Percentiles rank a stretch among this genome's conserved stretches.
Conservation (phyloP, 1,284 basidiomycete genomes). For the Xerocomus cyaneibrunnescens region DNA sequence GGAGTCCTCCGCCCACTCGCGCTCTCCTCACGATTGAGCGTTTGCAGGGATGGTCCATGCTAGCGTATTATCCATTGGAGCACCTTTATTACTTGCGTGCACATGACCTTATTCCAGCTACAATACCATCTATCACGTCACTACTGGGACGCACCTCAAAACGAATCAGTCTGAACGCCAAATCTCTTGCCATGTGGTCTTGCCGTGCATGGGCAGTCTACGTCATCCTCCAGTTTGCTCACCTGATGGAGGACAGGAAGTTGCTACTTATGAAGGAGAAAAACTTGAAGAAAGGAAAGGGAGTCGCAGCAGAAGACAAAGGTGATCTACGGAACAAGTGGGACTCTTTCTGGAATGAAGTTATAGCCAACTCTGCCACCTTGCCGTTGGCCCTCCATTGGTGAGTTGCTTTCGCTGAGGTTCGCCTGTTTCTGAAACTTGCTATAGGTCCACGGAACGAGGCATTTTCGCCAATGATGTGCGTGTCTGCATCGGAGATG, state of each 20-base stretch:
- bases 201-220: conserved; percentile 77
- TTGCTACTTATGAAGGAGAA: conserved; percentile 54
- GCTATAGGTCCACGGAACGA: conserved; percentile 60
- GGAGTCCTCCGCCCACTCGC: conserved; percentile 64
- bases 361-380: conserved; percentile 73
- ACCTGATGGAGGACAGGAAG: conserved; percentile 65
- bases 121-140: conserved; percentile 44
- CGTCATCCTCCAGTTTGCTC: conserved; percentile 69
- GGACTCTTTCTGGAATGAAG: conserved; percentile 71
- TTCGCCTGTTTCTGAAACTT: conserved; percentile 3
- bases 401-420: conserved; percentile 43
- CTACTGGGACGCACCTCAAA: conserved; percentile 43
- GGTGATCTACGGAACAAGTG: conserved; percentile 59
- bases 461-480: conserved; percentile 69
- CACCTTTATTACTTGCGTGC: conserved; percentile 71
- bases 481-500: conserved; percentile 12
- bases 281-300: conserved; percentile 57
- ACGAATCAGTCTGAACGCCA: conserved; percentile 46
- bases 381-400: conserved; percentile 83
- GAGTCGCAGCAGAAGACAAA: conserved; percentile 49
- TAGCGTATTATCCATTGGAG: conserved; percentile 80
- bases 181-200: conserved; percentile 61
- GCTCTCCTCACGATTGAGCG: conserved; percentile 73
- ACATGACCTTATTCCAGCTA: conserved; percentile 60
- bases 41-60: conserved; percentile 82